Evolutionary conservation across 495 filamentous ascomycete genomes (phyloP).

Genomic region (Penicillium lividum): DNA sequence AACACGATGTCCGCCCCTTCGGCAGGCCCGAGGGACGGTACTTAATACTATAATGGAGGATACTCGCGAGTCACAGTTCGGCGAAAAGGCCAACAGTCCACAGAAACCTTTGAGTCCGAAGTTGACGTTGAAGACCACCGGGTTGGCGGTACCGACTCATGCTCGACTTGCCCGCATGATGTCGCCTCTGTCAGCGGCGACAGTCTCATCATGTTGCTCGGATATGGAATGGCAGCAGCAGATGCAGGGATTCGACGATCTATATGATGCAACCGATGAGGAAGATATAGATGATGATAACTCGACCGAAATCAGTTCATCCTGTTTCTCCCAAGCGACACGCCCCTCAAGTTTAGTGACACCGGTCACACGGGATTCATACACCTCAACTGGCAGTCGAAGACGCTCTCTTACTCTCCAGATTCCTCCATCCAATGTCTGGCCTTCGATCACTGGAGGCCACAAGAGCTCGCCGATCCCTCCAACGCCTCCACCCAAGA

Average conservation of each 20-base stretch:
- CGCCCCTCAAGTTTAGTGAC: conserved; percentile 43
- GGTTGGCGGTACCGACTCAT: conserved; percentile 33
- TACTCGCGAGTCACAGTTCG: conserved; percentile 37
- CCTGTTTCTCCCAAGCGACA: conserved; percentile 46
- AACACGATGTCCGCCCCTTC: conserved; percentile 57
- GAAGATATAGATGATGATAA: conserved; percentile 44
- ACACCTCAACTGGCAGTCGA: conserved; percentile 41
- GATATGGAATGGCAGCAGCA: conserved; percentile 49
- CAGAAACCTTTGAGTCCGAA: conserved; percentile 29
- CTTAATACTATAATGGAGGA: conserved; percentile 93
- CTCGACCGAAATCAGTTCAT: conserved; percentile 42
- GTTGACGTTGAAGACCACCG: conserved; percentile 41
- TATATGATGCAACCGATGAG: conserved; percentile 80
- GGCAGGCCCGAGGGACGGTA: conserved; percentile 68
- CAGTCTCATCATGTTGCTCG: conserved; percentile 42
- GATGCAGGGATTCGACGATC: conserved; percentile 68
- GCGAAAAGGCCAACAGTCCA: conserved; percentile 15
- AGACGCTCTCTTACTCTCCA: conserved; percentile 65
- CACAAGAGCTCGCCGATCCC: conserved; percentile 66
- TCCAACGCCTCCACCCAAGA: conserved; percentile 72
- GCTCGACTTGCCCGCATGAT: conserved; percentile 33
- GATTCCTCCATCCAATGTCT: conserved; percentile 67
- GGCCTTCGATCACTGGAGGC: conserved; percentile 55
- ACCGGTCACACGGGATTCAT: conserved; percentile 41
- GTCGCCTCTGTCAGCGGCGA: conserved; percentile 40